phyloP scores from a whole-genome alignment of 345 rosid genomes.

The Populus tremula region DNA sequence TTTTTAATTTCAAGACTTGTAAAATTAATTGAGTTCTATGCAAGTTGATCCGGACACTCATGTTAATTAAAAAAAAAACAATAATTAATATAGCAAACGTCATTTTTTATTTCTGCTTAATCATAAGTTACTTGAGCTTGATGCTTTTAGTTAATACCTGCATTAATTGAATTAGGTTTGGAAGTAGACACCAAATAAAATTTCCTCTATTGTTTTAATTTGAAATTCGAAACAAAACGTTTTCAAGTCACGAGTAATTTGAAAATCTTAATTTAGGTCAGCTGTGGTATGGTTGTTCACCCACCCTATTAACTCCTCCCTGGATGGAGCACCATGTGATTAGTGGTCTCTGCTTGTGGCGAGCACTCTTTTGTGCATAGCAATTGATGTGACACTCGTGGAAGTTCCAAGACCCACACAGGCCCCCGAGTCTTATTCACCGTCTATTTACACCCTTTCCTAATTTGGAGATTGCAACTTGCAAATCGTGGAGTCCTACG shows the following conservation, averaged over 20 bases:
- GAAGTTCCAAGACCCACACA: background rate
- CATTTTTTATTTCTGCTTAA: too few relatives aligned
- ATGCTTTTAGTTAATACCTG: background rate
- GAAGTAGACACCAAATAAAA: background rate
- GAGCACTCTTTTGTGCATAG: background rate
- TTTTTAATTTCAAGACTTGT: too few relatives aligned
- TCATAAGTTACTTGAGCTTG: background rate
- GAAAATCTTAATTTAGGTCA: background rate
- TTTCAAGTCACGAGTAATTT: too few relatives aligned
- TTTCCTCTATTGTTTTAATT: background rate
- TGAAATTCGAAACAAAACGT: background rate
- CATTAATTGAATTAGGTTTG: background rate
- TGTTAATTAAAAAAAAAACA: too few relatives aligned
- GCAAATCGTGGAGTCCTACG: background rate
- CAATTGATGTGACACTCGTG: background rate
- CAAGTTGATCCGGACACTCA: rapidly evolving
- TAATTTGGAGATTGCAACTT: background rate
- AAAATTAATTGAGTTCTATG: too few relatives aligned
- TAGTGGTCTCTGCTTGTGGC: background rate
- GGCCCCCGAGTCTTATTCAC: background rate
- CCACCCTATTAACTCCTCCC: background rate
- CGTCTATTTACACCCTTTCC: background rate
- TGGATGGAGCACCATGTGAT: background rate
- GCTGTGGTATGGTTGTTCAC: background rate
- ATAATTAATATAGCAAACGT: too few relatives aligned